phyloP scores from a whole-genome alignment of 306 rosid species.

The Fagus crenata region DNA sequence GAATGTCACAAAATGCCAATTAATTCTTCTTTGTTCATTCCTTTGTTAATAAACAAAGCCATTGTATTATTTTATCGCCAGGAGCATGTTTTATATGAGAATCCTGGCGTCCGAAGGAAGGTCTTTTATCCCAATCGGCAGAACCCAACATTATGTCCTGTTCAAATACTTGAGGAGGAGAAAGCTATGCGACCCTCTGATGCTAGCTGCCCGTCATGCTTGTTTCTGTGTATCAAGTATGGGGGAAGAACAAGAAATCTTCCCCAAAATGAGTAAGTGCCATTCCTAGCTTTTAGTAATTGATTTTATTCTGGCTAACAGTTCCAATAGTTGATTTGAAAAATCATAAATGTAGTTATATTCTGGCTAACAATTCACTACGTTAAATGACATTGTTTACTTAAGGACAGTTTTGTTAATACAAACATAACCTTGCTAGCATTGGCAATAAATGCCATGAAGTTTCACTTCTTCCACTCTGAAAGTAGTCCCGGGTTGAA shows the following conservation, averaged over 20 bases:
- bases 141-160: conserved; percentile 64
- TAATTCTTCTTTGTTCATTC: not conserved
- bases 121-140: conserved; percentile 61
- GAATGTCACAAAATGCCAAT: not conserved
- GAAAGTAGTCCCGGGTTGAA: conserved; percentile 6
- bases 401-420: not conserved
- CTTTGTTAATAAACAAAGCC: not conserved
- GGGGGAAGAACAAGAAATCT: conserved; percentile 94
- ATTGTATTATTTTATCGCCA: conserved; percentile 13
- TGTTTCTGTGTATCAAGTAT: conserved; percentile 89
- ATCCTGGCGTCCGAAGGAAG: conserved; percentile 70
- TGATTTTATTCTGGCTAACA: not conserved
- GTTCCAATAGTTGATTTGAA: not conserved
- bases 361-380: not conserved
- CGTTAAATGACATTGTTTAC: not conserved
- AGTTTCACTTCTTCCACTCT: not conserved
- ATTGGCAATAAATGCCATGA: conserved; percentile 1
- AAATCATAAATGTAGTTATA: not conserved
- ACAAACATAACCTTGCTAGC: not conserved
- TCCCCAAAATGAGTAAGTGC: conserved; percentile 87
- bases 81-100: conserved; percentile 82
- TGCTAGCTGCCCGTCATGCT: conserved; percentile 71
- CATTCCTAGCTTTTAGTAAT: not conserved
- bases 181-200: conserved; percentile 80
- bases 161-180: conserved; percentile 80